Conservation (phyloP, 371 early-diverging fungal species). For the Vairimorpha necatrix region DNA sequence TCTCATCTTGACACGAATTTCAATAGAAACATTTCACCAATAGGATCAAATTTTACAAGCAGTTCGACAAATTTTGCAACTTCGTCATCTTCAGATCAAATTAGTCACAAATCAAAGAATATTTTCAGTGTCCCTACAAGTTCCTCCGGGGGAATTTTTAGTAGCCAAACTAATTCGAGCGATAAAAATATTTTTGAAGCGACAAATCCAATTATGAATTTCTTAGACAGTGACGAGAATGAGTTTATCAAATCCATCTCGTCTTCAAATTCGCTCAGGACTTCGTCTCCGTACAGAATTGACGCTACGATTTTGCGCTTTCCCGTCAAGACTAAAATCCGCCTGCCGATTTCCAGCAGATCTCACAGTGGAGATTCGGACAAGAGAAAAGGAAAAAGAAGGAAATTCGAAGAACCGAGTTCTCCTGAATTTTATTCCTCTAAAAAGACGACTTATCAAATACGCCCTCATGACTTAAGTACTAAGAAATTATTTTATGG, state of each 20-base stretch:
- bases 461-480: background rate
- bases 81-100: background rate
- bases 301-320: background rate
- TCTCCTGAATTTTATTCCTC: background rate
- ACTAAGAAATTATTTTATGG: constrained; percentile 9
- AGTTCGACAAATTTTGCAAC: background rate
- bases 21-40: background rate
- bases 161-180: background rate
- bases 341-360: background rate
- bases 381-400: background rate
- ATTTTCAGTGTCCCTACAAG: background rate
- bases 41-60: background rate
- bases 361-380: background rate
- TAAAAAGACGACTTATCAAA: constrained; percentile 6
- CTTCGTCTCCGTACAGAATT: background rate
- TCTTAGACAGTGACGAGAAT: background rate
- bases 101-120: background rate
- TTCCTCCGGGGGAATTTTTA: no score
- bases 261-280: background rate
- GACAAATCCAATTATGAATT: background rate
- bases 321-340: background rate
- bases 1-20: background rate
- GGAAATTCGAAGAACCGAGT: background rate
- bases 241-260: background rate
- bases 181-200: background rate